Base-by-base conservation (phyloP, 1,284 basidiomycete genomes). In the Moesziomyces aphidis region DNA sequence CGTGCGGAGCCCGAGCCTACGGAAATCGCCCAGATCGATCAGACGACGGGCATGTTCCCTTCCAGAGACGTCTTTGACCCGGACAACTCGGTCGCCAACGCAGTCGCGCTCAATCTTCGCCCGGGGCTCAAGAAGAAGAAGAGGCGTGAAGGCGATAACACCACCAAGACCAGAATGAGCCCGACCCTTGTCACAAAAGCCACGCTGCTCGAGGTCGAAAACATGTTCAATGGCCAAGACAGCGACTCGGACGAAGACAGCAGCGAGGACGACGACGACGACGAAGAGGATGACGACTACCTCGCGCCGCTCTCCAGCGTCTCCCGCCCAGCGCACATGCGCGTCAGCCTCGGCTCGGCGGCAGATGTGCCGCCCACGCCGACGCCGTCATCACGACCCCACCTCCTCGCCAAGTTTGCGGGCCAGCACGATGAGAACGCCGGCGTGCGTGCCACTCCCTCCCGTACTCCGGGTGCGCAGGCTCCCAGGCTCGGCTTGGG, bases 211-310 rank as follows among this genome's bases (percentile, higher is more conserved):
- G 80, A 84, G 50, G 82, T 83, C 22, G 64, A 77, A 49, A 68
- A 55, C 68, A 82, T 83, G 79, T 83, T 83, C 62, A 84, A 82
- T 51, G 82, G 82, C 39, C 48, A 59, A 44, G 73, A 78, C 49
- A 62, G 55, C 31, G 68, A 73, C 31, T 70, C 71, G 28, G 64
- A 73, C 46, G 63, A 72, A 17, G 64, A 68, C 13, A 61, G 68
- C 54, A 63, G 63, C 42, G 66, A 74, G 4, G 68, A 77, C 34
- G 65, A 76, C 48, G 63, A 72, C 3, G 62, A 51, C 19, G 70
- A 73, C 9, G 61, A 64, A 17, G 67, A 70, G n/a, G 71, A 72
- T 34, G 59, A 66, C 26, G 63, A 70, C 36, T 70, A 53, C 47
- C 47, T 70, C 9, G 60, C 71, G 10, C 58, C 65, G 8, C 59